Evolutionary conservation across 2,329 filamentous ascomycete genomes (phyloP), one percentile per base, ranked within the genome.

Genomic region (Dothideomycetidae sp.): DNA sequence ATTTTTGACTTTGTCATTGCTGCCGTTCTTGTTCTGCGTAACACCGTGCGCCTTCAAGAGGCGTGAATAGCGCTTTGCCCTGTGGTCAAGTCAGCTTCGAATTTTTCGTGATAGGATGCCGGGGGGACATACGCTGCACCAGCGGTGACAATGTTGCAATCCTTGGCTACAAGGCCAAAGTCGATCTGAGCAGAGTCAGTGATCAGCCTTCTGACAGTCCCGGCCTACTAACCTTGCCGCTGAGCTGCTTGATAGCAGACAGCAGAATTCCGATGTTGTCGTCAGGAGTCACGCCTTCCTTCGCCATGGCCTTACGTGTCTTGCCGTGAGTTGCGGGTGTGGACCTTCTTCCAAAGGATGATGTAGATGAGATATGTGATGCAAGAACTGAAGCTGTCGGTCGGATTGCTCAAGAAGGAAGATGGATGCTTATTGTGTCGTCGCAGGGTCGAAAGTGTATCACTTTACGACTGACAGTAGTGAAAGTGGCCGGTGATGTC

Each of bases 21-120:
- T 40, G 7, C 17, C n/a, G 16, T 23, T 30, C 31, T 40, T 46
- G 33, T 41, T 44, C 16, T 51, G 47, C 30, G 44, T 44, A 40
- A 76, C 68, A 16, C 63, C 65, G 45, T 75, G 62, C 5, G 67
- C 58, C 52, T 76, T 75, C 57, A 78, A 62, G 51, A 81, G 65
- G 19, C 76, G 70, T 54, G 78, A 73, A 49, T 77, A 81, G 47
- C 76, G 63, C 57, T 81, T 81, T 44, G 74, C 70, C 1, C 77
- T 81, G 49, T 42, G 10, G 10, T 11, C 5, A 29, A 29, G 16
- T 33, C 28, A 33, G 39, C 42, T 42, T 21, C 26, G n/a, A n/a
- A n/a, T n/a, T 10, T 10, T 30, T 13, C 34, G 10, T 19, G 38
- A 16, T 11, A 19, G 15, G 29, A 28, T n/a, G 18, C 18, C 4